Conservation (phyloP, 495 filamentous ascomycete species). For the Lophiotrema nucula region DNA sequence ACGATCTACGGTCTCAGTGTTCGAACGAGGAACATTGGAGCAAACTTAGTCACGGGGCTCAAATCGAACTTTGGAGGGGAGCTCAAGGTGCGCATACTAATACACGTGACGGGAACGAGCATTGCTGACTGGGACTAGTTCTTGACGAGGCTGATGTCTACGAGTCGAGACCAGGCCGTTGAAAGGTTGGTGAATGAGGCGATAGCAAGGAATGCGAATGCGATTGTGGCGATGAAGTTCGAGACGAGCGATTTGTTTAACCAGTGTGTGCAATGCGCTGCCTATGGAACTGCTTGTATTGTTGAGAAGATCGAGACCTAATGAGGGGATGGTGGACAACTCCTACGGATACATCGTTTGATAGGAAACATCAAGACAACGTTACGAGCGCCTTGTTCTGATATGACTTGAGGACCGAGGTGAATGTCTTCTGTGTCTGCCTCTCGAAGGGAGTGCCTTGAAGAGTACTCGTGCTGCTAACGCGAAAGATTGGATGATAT, state of each 20-base stretch:
- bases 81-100: slow-evolving; percentile 37
- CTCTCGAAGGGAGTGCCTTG: too few species aligned
- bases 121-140: slow-evolving; percentile 33
- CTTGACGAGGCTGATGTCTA: slow-evolving; percentile 58
- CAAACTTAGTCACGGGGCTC: slow-evolving; percentile 48
- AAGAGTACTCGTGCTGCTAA: too few species aligned
- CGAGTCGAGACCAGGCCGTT: slow-evolving; percentile 55
- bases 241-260: slow-evolving; percentile 49
- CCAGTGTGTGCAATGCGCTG: slow-evolving; percentile 60
- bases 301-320: slow-evolving; percentile 48
- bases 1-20: slow-evolving; percentile 61
- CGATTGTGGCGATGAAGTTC: slow-evolving; percentile 57
- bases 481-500: too few species aligned
- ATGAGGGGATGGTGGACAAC: too few species aligned
- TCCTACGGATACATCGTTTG: too few species aligned
- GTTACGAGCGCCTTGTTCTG: too few species aligned
- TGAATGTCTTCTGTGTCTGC: too few species aligned
- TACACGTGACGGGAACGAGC: not conserved
- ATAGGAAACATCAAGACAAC: too few species aligned
- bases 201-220: slow-evolving; percentile 58
- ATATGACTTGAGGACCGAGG: too few species aligned
- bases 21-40: slow-evolving; percentile 54
- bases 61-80: slow-evolving; percentile 57
- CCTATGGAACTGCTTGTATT: slow-evolving; percentile 59
- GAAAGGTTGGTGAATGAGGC: slow-evolving; percentile 56